Conservation (phyloP, 805 yeast species). For the Suhomyces vadensis region DNA sequence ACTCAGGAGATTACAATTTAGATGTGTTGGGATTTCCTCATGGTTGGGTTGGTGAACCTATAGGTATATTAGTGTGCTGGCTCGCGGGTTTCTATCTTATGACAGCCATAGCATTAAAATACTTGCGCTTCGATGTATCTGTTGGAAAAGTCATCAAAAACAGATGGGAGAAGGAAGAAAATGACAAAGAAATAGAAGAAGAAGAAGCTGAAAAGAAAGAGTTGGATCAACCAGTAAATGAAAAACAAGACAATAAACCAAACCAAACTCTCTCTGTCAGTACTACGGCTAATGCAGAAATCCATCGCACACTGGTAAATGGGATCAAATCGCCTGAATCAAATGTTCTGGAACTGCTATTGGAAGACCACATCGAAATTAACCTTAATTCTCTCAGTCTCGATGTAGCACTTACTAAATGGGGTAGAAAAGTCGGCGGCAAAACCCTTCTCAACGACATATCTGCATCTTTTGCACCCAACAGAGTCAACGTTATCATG, state of each 20-base stretch:
- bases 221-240: neutral
- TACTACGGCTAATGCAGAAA: too few species aligned
- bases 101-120: conserved; percentile 49
- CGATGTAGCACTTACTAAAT: conserved; percentile 7
- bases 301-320: too few species aligned
- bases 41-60: conserved; percentile 67
- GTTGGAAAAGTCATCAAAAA: conserved; percentile 45
- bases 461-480: conserved; percentile 52
- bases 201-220: neutral
- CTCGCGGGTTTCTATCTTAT: conserved; percentile 51
- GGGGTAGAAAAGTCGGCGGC: conserved; percentile 5
- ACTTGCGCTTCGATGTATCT: conserved; percentile 52
- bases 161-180: conserved; percentile 27
- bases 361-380: neutral
- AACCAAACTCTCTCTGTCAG: too few species aligned
- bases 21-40: conserved; percentile 58
- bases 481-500: conserved; percentile 68
- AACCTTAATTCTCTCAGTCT: conserved; percentile 5
- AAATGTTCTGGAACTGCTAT: too few species aligned
- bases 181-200: neutral
- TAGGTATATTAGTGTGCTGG: conserved; percentile 60
- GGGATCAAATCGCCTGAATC: too few species aligned
- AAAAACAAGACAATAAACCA: conserved; percentile 7
- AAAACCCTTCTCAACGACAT: conserved; percentile 39
- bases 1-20: conserved; percentile 56